These are phyloP conservation scores for Termitomyces sp. DNA, from an alignment of 768 basidiomycete genomes.

Conservation along the genomic window DNA sequence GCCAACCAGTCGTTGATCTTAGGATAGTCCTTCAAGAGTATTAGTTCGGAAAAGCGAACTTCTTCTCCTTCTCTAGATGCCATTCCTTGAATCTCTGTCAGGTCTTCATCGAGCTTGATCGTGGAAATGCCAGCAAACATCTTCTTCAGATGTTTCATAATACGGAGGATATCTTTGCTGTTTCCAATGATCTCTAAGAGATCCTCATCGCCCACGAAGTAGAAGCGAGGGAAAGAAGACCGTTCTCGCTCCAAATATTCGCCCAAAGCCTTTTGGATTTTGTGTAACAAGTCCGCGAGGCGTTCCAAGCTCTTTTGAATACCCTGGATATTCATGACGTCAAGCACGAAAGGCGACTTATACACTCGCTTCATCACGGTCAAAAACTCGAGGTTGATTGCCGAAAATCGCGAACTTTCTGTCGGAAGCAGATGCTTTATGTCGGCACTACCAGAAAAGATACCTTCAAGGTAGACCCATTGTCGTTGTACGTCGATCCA, in stretches of 20 bases:
- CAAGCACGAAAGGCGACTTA: slow-evolving; percentile 96
- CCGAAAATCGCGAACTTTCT: slow-evolving; percentile 96
- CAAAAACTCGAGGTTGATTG: slow-evolving; percentile 97
- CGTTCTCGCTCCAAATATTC: slow-evolving; percentile 98
- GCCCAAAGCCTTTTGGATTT: slow-evolving; percentile 98
- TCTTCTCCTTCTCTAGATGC: slow-evolving; percentile 95
- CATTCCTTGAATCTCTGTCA: slow-evolving; percentile 89
- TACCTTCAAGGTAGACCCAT: slow-evolving; percentile 99
- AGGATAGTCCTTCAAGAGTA: slow-evolving; percentile 87
- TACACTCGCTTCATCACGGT: slow-evolving; percentile 99
- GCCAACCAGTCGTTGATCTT: slow-evolving; percentile 99
- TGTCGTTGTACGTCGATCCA: slow-evolving; percentile 99
- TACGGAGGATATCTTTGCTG: slow-evolving; percentile 95
- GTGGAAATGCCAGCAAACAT: slow-evolving; percentile 99
- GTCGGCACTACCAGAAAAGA: slow-evolving; percentile 99
- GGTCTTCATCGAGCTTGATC: slow-evolving; percentile 80
- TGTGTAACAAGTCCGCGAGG: slow-evolving; percentile 90
- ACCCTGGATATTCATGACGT: slow-evolving; percentile 93
- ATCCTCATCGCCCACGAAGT: slow-evolving; percentile 99
- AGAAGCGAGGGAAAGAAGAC: slow-evolving; percentile 97
- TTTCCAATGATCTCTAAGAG: slow-evolving; percentile 98
- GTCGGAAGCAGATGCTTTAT: slow-evolving; percentile 98
- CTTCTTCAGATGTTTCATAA: slow-evolving; percentile 99
- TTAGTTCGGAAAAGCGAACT: slow-evolving; percentile 77
- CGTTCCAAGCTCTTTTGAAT: slow-evolving; percentile 98